Conservation (phyloP, 1,139 yeast genomes). For the Geotrichum histeridarum region DNA sequence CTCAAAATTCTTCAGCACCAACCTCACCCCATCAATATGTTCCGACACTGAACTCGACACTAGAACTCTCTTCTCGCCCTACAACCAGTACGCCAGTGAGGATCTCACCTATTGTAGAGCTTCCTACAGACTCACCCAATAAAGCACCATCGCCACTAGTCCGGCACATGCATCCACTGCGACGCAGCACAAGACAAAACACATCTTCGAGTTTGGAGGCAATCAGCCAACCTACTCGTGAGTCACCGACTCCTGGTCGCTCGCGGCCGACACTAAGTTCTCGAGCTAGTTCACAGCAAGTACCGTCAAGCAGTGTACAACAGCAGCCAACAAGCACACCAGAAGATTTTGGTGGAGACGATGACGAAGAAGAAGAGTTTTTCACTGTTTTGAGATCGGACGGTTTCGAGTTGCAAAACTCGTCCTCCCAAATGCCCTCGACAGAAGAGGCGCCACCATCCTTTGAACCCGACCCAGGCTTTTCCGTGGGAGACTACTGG, state of each 20-base stretch:
- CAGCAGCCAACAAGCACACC: too few species aligned
- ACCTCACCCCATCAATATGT: neutral
- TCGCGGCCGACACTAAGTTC: neutral
- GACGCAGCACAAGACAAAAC: slow-evolving; percentile 11
- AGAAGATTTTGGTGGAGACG: slow-evolving; percentile 6
- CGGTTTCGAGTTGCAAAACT: slow-evolving; percentile 2
- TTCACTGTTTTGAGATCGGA: slow-evolving; percentile 8
- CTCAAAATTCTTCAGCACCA: slow-evolving; percentile 2
- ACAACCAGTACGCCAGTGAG: slow-evolving; percentile 3
- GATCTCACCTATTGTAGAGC: neutral
- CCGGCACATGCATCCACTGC: slow-evolving; percentile 15
- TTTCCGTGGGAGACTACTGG: slow-evolving; percentile 34
- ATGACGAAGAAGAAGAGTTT: slow-evolving; percentile 19
- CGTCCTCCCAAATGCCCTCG: neutral
- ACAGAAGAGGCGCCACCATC: slow-evolving; percentile 19
- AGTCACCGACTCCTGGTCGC: neutral
- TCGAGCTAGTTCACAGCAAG: too few species aligned
- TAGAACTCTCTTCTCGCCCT: slow-evolving; percentile 1
- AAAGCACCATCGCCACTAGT: slow-evolving; percentile 6
- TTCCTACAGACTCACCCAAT: neutral
- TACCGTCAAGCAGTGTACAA: too few species aligned
- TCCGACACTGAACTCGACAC: slow-evolving; percentile 5
- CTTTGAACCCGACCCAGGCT: slow-evolving; percentile 30
- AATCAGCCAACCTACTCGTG: neutral
- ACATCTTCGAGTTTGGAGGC: neutral